A percentile compares a stretch with the other conserved stretches of the same genome.
Conservation (phyloP, 73 alveolate genomes). For the Halteria grandinella region DNA sequence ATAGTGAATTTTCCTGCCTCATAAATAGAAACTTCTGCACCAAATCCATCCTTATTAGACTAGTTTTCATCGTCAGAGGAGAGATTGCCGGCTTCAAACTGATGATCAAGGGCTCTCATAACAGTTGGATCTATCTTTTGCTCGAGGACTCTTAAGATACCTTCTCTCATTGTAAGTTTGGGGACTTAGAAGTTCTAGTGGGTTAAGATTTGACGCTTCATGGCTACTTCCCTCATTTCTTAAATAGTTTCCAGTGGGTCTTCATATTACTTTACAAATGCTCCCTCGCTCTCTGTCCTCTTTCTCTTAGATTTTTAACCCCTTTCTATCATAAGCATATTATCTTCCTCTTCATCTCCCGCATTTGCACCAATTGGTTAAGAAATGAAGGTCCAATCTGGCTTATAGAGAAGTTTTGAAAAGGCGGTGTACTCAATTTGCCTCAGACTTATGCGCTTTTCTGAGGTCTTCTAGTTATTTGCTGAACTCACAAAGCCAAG, state of each 20-base stretch:
- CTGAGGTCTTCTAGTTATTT: slow-evolving; percentile 38
- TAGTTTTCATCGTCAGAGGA: slow-evolving; percentile 12
- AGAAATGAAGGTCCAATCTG: too few relatives aligned
- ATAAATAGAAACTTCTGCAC: not conserved
- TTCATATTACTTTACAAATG: not conserved
- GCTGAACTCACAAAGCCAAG: slow-evolving; percentile 46
- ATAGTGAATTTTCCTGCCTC: slow-evolving; percentile 50
- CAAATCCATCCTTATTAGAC: not conserved
- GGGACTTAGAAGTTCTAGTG: slow-evolving; percentile 9
- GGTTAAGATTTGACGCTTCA: slow-evolving; percentile 5
- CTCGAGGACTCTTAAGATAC: slow-evolving; percentile 27
- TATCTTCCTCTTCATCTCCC: not conserved
- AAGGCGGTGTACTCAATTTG: too few relatives aligned
- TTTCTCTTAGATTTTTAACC: slow-evolving; percentile 26
- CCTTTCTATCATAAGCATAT: not conserved
- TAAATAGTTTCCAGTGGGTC: not conserved
- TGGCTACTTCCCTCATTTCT: not conserved
- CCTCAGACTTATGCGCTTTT: slow-evolving; percentile 38
- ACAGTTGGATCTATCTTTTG: slow-evolving; percentile 9
- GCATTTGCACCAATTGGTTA: too few relatives aligned
- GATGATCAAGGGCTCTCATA: not conserved
- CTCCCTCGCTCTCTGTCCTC: not conserved
- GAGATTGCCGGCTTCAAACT: not conserved
- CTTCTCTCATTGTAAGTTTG: slow-evolving; percentile 44
- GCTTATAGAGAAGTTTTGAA: too few relatives aligned